Conservation (phyloP, 805 yeast genomes). For the Barnettozyma californica region DNA sequence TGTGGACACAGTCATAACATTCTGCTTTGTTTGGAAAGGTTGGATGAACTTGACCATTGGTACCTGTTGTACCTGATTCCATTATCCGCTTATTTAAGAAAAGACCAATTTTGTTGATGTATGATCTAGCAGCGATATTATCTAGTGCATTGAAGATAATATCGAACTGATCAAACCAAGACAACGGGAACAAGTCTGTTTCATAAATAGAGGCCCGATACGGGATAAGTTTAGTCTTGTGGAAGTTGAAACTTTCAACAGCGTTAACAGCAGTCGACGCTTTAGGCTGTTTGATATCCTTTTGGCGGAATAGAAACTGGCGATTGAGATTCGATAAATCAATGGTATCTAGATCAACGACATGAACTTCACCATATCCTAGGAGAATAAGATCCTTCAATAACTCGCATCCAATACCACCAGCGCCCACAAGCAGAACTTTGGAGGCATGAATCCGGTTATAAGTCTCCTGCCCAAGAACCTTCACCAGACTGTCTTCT, state of each 20-base stretch:
- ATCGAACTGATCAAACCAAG: slow-evolving; percentile 75
- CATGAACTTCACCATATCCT: slow-evolving; percentile 82
- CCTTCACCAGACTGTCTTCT: slow-evolving; percentile 14
- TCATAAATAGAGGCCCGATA: slow-evolving; percentile 89
- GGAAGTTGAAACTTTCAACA: slow-evolving; percentile 66
- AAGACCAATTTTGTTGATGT: slow-evolving; percentile 80
- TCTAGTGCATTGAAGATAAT: slow-evolving; percentile 90
- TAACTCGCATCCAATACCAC: slow-evolving; percentile 94
- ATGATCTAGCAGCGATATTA: slow-evolving; percentile 85
- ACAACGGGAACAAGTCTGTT: slow-evolving; percentile 56
- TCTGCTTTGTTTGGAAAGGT: slow-evolving; percentile 78
- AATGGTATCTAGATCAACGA: slow-evolving; percentile 93
- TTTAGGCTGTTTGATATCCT: slow-evolving; percentile 86
- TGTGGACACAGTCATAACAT: slow-evolving; percentile 88
- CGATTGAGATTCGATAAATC: slow-evolving; percentile 89
- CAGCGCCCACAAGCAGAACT: slow-evolving; percentile 87
- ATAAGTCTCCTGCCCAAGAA: slow-evolving; percentile 13
- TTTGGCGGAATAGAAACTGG: slow-evolving; percentile 84
- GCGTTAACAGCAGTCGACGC: slow-evolving; percentile 81
- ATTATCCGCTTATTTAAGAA: slow-evolving; percentile 70
- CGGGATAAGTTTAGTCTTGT: slow-evolving; percentile 58
- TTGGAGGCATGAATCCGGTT: slow-evolving; percentile 32
- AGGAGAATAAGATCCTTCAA: slow-evolving; percentile 72
- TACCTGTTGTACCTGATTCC: slow-evolving; percentile 95
- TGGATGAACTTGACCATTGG: slow-evolving; percentile 90